These are phyloP conservation scores for Fusarium mangiferae DNA, from an alignment of 2,329 filamentous ascomycete species.

Conservation along the genomic window DNA sequence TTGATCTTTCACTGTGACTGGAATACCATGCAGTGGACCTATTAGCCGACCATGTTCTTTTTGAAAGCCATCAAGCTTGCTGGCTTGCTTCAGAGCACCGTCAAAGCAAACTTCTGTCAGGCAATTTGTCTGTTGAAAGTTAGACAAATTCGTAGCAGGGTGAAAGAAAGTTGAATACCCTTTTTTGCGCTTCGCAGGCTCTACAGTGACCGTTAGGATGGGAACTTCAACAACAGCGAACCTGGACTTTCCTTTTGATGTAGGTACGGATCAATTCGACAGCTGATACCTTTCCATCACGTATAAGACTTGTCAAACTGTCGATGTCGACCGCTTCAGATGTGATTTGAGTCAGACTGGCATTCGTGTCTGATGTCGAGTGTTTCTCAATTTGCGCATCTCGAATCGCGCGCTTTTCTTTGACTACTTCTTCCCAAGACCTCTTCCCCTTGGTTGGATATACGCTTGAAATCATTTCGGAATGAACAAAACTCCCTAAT, in stretches of 20 bases:
- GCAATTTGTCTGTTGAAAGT: not conserved
- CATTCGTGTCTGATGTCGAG: not conserved
- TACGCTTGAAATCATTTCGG: not conserved
- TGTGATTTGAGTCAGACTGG: not conserved
- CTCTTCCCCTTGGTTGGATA: rapidly evolving
- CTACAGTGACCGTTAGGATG: not conserved
- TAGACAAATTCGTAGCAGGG: not conserved
- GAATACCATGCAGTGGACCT: not conserved
- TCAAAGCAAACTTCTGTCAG: not conserved
- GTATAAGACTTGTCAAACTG: not conserved
- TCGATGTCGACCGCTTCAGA: not conserved
- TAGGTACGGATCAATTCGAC: not conserved
- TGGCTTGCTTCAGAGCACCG: not conserved
- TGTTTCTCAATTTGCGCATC: not conserved
- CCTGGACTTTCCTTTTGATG: not conserved
- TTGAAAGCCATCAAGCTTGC: not conserved
- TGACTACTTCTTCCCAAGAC: not conserved
- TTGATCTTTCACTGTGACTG: not conserved
- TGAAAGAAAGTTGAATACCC: too few relatives aligned
- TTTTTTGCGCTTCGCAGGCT: not conserved
- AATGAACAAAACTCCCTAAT: too few relatives aligned
- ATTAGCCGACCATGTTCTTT: not conserved
- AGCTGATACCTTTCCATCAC: not conserved
- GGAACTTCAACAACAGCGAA: too few relatives aligned
- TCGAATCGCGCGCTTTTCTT: not conserved